A percentile compares a stretch with the other conserved stretches of the same genome.
Evolutionary conservation across 2,329 filamentous ascomycete species (phyloP).

Genomic region (Setomelanomma holmii): DNA sequence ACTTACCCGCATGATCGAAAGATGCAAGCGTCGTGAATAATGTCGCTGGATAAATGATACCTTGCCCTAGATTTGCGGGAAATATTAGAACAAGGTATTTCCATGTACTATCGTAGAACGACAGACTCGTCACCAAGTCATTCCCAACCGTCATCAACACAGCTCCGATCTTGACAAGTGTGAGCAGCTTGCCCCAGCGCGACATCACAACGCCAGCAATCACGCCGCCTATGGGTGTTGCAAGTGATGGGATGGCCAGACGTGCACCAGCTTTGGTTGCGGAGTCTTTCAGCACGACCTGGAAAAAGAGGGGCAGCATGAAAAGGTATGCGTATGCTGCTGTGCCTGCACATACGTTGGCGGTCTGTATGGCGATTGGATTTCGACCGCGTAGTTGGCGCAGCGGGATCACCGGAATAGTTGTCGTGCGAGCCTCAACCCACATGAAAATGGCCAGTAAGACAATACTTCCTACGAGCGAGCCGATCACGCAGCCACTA

Average conservation of each 20-base stretch:
- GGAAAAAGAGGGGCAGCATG: conserved; percentile 61
- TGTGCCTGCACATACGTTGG: conserved; percentile 68
- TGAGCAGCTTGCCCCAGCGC: conserved; percentile 53
- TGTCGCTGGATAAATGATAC: conserved; percentile 56
- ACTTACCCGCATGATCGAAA: conserved; percentile 66
- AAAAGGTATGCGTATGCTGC: conserved; percentile 66
- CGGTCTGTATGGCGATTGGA: conserved; percentile 62
- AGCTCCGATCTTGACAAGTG: conserved; percentile 51
- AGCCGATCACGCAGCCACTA: conserved; percentile 45
- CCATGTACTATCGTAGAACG: conserved; percentile 53
- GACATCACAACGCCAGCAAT: conserved; percentile 57
- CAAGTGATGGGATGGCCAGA: conserved; percentile 55
- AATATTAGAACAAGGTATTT: conserved; percentile 56
- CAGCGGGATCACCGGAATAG: conserved; percentile 55
- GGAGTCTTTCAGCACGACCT: conserved; percentile 70
- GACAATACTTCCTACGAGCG: neutral
- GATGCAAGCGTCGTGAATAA: conserved; percentile 69
- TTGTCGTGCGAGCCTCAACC: conserved; percentile 52
- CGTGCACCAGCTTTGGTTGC: conserved; percentile 54
- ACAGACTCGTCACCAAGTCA: conserved; percentile 48
- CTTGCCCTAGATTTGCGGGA: conserved; percentile 56
- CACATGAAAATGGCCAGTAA: neutral
- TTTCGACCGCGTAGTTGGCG: conserved; percentile 63
- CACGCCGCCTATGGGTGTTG: conserved; percentile 54
- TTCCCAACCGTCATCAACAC: conserved; percentile 56